Evolutionary conservation across 768 basidiomycete species (phyloP).

Genomic region (Trametes sanguinea): DNA sequence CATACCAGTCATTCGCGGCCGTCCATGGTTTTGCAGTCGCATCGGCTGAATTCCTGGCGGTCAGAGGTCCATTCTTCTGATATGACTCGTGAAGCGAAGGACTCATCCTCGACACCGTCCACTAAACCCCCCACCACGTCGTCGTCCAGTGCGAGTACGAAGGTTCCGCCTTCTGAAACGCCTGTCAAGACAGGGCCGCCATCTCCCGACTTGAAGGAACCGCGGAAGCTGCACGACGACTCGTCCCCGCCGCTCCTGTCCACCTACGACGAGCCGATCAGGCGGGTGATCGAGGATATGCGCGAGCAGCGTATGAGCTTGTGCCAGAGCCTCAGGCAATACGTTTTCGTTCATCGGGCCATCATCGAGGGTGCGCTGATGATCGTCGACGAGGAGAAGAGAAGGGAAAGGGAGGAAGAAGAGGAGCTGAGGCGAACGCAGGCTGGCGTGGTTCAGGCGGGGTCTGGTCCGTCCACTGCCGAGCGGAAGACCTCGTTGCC

Average conservation of each 20-base stretch:
- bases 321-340: slow-evolving; percentile 93
- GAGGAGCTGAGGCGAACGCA: slow-evolving; percentile 10
- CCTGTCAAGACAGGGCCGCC: slow-evolving; percentile 2
- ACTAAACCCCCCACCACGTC: not conserved
- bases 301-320: slow-evolving; percentile 95
- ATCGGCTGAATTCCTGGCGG: slow-evolving; percentile 30
- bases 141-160: not conserved
- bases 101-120: not conserved
- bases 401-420: slow-evolving; percentile 34
- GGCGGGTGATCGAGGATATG: slow-evolving; percentile 87
- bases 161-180: not conserved
- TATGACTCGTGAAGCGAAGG: not conserved
- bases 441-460: slow-evolving; percentile 26
- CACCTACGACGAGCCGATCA: slow-evolving; percentile 74
- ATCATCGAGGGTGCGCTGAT: slow-evolving; percentile 79
- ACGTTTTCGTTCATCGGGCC: slow-evolving; percentile 89
- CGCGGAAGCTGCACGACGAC: slow-evolving; percentile 56
- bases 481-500: slow-evolving; percentile 16
- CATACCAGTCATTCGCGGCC: not conserved
- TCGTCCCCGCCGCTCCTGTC: slow-evolving; percentile 60
- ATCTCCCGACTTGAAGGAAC: slow-evolving; percentile 36
- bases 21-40: slow-evolving; percentile 2
- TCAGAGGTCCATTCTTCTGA: slow-evolving; percentile 23
- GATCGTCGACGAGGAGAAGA: slow-evolving; percentile 73
- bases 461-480: slow-evolving; percentile 11